Evolutionary conservation across 1,284 basidiomycete species (phyloP), one percentile per base, ranked within the genome.

Genomic region (Ganoderma lucidum): DNA sequence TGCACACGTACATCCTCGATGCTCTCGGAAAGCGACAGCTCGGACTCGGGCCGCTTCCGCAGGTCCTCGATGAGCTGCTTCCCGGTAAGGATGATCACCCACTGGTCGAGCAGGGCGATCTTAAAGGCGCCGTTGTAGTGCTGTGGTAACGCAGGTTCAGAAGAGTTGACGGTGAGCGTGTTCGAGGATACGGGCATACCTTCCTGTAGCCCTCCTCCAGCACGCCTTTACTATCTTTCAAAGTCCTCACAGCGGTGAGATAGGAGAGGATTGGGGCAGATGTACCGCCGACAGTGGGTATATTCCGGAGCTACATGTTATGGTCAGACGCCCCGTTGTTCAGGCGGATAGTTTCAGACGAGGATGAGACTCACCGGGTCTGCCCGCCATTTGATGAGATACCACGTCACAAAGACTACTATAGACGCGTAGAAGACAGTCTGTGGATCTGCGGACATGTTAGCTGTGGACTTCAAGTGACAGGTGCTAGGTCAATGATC

Each of bases 11-110:
- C 85, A 2, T 85, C 82, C 12, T 76, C 67, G 2, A 75, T 39
- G 1, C 79, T 81, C 23, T 78, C 80, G 0, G 64, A 14, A 42
- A 81, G 77, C 0, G 83, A 85, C 15, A 87, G 68, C 3, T 75
- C 70, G 19, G 83, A 79, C 12, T 83, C 83, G 0, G 79, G 73
- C 1, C 82, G 80, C 45, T 74, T 81, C 0, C 79, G 76, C 15
- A 87, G 62, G 45, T 87, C 85, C 10, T 86, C 82, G 6, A 83
- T 73, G 19, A 80, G 69, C n/a, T 76, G 68, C 0, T 67, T 76
- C 3, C 75, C 80, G 28, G 74, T 80, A 1, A 85, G 65, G 28
- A 86, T 39, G 28, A 87, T 77, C 0, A 79, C 65, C 86, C 85
- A 87, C 51, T 74, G 71, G 39, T 76, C 74, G 1, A 79, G 66